Conservation (phyloP, 768 basidiomycete genomes). For the Phylloporus sp. region DNA sequence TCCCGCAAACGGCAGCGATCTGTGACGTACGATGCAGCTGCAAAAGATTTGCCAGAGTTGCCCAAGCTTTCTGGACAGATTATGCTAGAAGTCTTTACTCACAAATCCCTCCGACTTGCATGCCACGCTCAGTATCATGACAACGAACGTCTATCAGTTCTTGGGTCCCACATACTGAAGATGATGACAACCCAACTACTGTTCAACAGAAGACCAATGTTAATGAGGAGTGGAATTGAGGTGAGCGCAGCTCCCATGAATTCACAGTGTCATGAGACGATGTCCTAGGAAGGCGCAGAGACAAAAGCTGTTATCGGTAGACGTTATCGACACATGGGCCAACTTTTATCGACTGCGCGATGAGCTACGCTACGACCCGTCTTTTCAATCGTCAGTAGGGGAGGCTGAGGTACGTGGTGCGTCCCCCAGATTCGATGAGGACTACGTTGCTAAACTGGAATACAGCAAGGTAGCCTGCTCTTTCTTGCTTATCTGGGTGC, state of each 20-base stretch:
- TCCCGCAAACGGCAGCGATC: slow-evolving; percentile 39
- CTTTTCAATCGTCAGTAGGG: slow-evolving; percentile 22
- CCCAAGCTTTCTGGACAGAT: slow-evolving; percentile 52
- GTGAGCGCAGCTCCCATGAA: slow-evolving; percentile 37
- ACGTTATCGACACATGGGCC: slow-evolving; percentile 37
- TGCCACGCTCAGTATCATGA: slow-evolving; percentile 44
- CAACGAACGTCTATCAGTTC: slow-evolving; percentile 51
- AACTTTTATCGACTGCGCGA: slow-evolving; percentile 34
- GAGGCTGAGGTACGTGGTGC: slow-evolving; percentile 38
- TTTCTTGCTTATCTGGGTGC: slow-evolving; percentile 70
- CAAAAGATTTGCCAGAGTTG: slow-evolving; percentile 37
- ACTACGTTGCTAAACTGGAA: slow-evolving; percentile 12
- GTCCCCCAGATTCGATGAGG: slow-evolving; percentile 11
- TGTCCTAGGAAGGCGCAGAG: slow-evolving; percentile 24
- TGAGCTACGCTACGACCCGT: slow-evolving; percentile 32
- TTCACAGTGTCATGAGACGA: slow-evolving; percentile 21
- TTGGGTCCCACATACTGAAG: slow-evolving; percentile 49
- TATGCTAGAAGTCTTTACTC: slow-evolving; percentile 67
- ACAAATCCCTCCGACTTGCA: slow-evolving; percentile 54
- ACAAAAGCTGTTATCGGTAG: slow-evolving; percentile 26
- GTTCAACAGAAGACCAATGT: slow-evolving; percentile 49
- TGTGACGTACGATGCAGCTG: slow-evolving; percentile 25
- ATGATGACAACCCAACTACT: slow-evolving; percentile 44
- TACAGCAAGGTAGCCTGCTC: slow-evolving; percentile 52
- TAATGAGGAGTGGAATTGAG: slow-evolving; percentile 46